Base-by-base conservation (phyloP, 2,329 filamentous ascomycete species). In the Sphaerulina vaccinii region DNA sequence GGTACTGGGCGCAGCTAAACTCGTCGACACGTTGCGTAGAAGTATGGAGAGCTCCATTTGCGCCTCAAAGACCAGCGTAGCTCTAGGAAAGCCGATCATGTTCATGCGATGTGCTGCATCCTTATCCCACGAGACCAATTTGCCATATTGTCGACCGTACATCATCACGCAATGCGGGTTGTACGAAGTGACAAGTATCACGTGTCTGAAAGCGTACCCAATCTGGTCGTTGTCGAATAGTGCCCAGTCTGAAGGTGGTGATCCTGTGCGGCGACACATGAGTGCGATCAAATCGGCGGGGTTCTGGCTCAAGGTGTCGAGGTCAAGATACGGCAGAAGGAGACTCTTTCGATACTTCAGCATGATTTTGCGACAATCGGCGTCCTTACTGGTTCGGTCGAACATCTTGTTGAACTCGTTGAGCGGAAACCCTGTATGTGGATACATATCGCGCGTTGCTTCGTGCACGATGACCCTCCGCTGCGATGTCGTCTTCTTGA, bases 41-140 rank as follows among this genome's bases (percentile, higher is more conserved):
- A 62, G 59, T 8, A 16, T 22, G 21, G 61, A 36, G 1, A 65
- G 24, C 13, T 18, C 27, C 11, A 50, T 41, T 33, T 65, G 60
- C 1, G 63, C 62, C 33, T 65, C 54, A 13, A 63, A 23, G 2
- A 61, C 24, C 3, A 67, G 42, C 2, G 44, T 40, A 3, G 51
- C 59, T 8, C 59, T 52, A 1, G 63, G 62, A 38, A 58, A 66
- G 7, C 63, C 61, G 2, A 65, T 16, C 4, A 57, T 52, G 10
- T 63, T 53, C 13, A 24, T 35, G 5, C 52, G 33, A 38, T 66
- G 64, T 5, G 53, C 57, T 4, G 43, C 42, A 0, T 52, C 24
- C 1, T 27, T 24, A 3, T 57, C 43, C 60, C 59, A 66, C 0
- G 38, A 27, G 16, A 58, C 48, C 3, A 61, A 48, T 11, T 54